A percentile compares a stretch with the other conserved stretches of the same genome.
These are phyloP conservation scores for Candida manassasensis DNA, from an alignment of 805 yeast species.

Conservation along the genomic window DNA sequence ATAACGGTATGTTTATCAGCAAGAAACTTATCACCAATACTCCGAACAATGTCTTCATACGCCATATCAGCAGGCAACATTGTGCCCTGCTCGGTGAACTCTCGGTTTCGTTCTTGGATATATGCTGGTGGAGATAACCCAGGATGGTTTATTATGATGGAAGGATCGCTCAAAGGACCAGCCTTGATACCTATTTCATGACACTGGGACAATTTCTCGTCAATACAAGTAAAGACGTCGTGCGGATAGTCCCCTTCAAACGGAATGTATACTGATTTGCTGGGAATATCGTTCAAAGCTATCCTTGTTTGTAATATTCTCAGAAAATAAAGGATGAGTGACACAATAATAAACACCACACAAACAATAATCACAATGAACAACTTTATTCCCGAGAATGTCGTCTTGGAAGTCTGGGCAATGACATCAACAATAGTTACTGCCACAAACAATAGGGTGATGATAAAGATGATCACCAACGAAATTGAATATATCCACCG, in stretches of 20 bases:
- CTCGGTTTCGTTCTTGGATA: slow-evolving; percentile 28
- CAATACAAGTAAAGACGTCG: slow-evolving; percentile 21
- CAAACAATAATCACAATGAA: slow-evolving; percentile 74
- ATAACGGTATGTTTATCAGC: slow-evolving; percentile 29
- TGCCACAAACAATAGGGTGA: slow-evolving; percentile 52
- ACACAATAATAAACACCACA: slow-evolving; percentile 51
- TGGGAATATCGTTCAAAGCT: slow-evolving; percentile 71
- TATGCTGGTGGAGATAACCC: slow-evolving; percentile 40
- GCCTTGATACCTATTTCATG: slow-evolving; percentile 29
- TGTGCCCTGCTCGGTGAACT: slow-evolving; percentile 10
- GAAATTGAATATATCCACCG: slow-evolving; percentile 28
- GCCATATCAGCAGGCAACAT: slow-evolving; percentile 22
- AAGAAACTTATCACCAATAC: slow-evolving; percentile 55
- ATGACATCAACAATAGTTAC: slow-evolving; percentile 81
- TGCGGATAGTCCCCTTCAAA: slow-evolving; percentile 47
- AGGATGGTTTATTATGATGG: slow-evolving; percentile 27
- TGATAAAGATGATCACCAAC: slow-evolving; percentile 16
- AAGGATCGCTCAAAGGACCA: slow-evolving; percentile 28
- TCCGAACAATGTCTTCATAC: slow-evolving; percentile 55
- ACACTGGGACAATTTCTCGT: slow-evolving; percentile 23
- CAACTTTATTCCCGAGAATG: slow-evolving; percentile 68
- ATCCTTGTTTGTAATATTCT: slow-evolving; percentile 57
- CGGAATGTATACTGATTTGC: slow-evolving; percentile 58
- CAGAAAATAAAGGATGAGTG: slow-evolving; percentile 49
- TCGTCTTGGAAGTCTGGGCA: slow-evolving; percentile 46